Conservation (phyloP, 495 filamentous ascomycete genomes). For the Aspergillus kassunensis region DNA sequence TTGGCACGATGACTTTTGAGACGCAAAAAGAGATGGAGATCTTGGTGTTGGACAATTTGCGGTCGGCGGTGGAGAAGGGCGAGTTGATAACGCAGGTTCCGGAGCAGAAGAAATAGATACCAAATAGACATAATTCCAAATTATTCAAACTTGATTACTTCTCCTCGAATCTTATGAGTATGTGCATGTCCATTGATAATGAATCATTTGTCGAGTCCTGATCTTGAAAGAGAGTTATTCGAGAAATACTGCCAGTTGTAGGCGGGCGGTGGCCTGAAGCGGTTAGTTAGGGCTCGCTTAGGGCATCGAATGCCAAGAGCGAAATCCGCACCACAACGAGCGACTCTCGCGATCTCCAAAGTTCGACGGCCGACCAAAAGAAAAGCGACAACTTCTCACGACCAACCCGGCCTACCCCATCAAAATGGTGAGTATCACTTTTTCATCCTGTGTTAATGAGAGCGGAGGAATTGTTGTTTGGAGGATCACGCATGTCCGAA, state of each 20-base stretch:
- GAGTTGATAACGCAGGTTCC: conserved; percentile 64
- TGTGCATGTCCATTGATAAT: too few relatives aligned
- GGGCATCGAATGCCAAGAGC: conserved; percentile 41
- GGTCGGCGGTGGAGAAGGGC: conserved; percentile 59
- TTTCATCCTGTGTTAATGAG: conserved; percentile 5
- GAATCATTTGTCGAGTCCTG: too few relatives aligned
- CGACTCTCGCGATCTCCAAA: conserved; percentile 25
- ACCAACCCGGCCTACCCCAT: conserved; percentile 50
- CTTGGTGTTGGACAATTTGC: conserved; percentile 65
- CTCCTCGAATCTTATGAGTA: neutral
- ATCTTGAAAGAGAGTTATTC: neutral
- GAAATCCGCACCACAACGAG: conserved; percentile 42
- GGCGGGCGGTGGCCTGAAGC: conserved; percentile 11
- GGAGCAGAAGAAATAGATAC: conserved; percentile 50
- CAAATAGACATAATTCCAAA: neutral
- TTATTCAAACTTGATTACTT: too few relatives aligned
- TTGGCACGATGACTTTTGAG: conserved; percentile 67
- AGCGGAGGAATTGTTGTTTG: neutral
- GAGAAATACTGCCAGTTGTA: conserved; percentile 13
- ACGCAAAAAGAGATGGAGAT: conserved; percentile 75
- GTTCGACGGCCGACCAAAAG: conserved; percentile 38
- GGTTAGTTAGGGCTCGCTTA: conserved; percentile 50
- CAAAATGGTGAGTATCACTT: conserved; percentile 52
- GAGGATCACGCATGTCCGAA: neutral
- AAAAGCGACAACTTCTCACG: conserved; percentile 46